phyloP scores from a whole-genome alignment of 2,329 filamentous ascomycete genomes.

The Colletotrichum trifolii region DNA sequence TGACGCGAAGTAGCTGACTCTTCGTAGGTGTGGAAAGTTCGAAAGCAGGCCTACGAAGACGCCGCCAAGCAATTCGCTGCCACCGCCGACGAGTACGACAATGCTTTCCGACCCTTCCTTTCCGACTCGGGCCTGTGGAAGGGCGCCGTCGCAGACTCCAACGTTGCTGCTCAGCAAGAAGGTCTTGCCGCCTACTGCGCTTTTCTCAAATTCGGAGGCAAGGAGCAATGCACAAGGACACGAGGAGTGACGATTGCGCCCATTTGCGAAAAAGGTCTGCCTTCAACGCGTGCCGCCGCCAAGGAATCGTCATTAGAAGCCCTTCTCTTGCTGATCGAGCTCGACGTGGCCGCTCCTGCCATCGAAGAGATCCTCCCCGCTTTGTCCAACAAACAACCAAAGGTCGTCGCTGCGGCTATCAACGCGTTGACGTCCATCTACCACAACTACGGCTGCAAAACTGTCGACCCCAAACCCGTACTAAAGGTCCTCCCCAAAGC shows the following conservation, averaged over 20 bases:
- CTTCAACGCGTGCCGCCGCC: conserved; percentile 86
- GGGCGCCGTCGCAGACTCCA: conserved; percentile 90
- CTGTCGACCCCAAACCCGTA: conserved; percentile 90
- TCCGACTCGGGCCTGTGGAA: conserved; percentile 91
- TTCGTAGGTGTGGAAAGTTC: conserved; percentile 88
- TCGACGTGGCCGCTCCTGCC: conserved; percentile 86
- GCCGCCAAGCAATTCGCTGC: conserved; percentile 87
- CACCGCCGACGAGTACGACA: conserved; percentile 85
- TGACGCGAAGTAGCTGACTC: conserved; percentile 30
- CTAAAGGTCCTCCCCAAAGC: conserved; percentile 89
- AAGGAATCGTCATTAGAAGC: conserved; percentile 90
- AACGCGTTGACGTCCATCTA: conserved; percentile 84
- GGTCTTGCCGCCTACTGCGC: conserved; percentile 88
- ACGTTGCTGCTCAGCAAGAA: conserved; percentile 96
- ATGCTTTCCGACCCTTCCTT: conserved; percentile 87
- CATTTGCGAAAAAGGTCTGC: conserved; percentile 90
- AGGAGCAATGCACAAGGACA: conserved; percentile 82
- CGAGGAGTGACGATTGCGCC: conserved; percentile 78
- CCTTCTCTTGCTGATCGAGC: conserved; percentile 86
- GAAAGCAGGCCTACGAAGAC: conserved; percentile 95
- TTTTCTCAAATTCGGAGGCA: conserved; percentile 91
- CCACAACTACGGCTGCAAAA: conserved; percentile 94
- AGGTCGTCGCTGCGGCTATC: conserved; percentile 79
- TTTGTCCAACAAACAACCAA: conserved; percentile 89
- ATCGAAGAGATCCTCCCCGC: conserved; percentile 90